Evolutionary conservation across 2,329 filamentous ascomycete species (phyloP), one percentile per base, ranked within the genome.

Genomic region (Cladorrhinum sp.): DNA sequence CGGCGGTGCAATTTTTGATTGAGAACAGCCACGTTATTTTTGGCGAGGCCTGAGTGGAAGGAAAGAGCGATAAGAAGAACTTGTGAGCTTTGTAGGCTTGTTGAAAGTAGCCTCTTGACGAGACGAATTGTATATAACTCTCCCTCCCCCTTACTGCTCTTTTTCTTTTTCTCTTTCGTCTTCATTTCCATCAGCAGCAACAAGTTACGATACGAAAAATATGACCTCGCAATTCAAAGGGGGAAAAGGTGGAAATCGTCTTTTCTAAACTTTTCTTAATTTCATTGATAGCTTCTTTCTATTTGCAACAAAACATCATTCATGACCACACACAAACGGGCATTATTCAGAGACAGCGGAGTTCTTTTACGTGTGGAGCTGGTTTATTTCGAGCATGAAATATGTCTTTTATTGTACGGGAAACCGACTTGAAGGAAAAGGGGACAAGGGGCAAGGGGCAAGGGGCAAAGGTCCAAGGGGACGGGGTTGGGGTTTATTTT

Each of bases 11-110:
- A 77, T 96, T 95, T 69, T 81, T 99, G 71, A 89, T 98, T 66
- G 93, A 98, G 73, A 90, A 96, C 74, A 92, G 90, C 72, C 85
- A 91, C 69, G 85, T 83, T 67, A 90, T 97, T 62, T 98, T 97
- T 73, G 78, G 79, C 60, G 82, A 84, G 60, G 69, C 65, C 27
- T 71, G 56, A 63, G 38, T 29, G 13, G 25, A 49, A n/a, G 32
- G 32, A 7, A n/a, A 27, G 5, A 8, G 27, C 10, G 41, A 56
- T 8, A 24, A 41, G n/a, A 18, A 25, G 36, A 22, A 25, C 16
- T 51, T 51, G 3, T 27, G 16, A 24, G 5, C 50, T 10, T n/a
- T 64, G 61, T 36, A 41, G 27, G 53, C 18, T 18, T 24, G 53
- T 45, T 5, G n/a, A 5, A 13, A 45, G 41, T 20, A 45, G 41